phyloP scores from a whole-genome alignment of 2,329 filamentous ascomycete species.

The Pseudogymnoascus sp. region DNA sequence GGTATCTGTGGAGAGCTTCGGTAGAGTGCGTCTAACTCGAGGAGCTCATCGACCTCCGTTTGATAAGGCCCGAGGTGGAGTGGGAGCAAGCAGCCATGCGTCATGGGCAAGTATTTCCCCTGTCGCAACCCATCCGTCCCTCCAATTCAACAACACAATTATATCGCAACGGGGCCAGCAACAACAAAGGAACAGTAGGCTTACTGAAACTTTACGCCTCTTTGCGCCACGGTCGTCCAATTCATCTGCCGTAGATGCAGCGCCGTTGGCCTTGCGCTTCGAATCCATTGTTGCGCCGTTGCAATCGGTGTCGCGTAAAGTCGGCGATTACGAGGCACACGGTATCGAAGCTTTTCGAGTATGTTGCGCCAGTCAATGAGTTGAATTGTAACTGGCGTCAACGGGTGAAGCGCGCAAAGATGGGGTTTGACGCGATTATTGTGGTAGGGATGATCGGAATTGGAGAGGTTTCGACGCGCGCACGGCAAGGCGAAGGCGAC shows the following conservation, averaged over 20 bases:
- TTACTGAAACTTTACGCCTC: slow-evolving; percentile 50
- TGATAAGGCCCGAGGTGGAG: slow-evolving; percentile 3
- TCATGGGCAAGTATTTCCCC: slow-evolving; percentile 6
- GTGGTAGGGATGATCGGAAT: slow-evolving; percentile 8
- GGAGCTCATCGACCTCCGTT: not conserved
- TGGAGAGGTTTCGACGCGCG: slow-evolving; percentile 6
- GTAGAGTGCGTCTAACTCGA: not conserved
- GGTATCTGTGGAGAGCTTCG: slow-evolving; percentile 7
- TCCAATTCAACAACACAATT: not conserved
- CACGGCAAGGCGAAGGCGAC: slow-evolving; percentile 3
- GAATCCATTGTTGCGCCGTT: slow-evolving; percentile 24
- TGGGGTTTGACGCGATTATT: slow-evolving; percentile 8
- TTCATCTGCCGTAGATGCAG: slow-evolving; percentile 34
- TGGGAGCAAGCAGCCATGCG: slow-evolving; percentile 6
- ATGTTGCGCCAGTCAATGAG: slow-evolving; percentile 6
- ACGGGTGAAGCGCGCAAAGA: slow-evolving; percentile 5
- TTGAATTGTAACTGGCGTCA: slow-evolving; percentile 7
- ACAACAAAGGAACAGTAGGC: slow-evolving; percentile 26
- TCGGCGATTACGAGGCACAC: not conserved
- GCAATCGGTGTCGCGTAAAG: slow-evolving; percentile 5
- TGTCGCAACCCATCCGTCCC: slow-evolving; percentile 2
- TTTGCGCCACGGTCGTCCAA: slow-evolving; percentile 46
- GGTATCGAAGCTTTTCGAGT: not conserved
- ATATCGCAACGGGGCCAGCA: not conserved
- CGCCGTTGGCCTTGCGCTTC: slow-evolving; percentile 45